These are phyloP conservation scores for Rhynchospora tenuis DNA, from an alignment of 176 grass and related monocot genomes.

Conservation along the genomic window DNA sequence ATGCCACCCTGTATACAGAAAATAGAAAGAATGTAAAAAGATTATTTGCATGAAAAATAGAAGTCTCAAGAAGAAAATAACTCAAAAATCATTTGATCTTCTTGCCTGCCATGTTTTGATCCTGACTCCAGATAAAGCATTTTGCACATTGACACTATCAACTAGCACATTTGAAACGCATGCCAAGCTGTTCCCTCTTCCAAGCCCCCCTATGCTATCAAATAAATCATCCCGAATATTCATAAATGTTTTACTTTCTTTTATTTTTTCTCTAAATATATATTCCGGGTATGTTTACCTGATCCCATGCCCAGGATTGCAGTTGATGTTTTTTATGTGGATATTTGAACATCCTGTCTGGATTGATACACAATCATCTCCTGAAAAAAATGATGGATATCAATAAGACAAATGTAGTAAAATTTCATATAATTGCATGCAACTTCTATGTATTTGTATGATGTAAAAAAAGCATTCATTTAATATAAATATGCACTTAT, in stretches of 20 bases:
- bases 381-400: slow-evolving; percentile 11
- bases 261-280: background rate
- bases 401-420: background rate
- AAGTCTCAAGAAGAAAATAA: background rate
- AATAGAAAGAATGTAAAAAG: background rate
- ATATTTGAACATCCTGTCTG: slow-evolving; percentile 74
- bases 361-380: slow-evolving; percentile 76
- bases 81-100: background rate
- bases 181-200: slow-evolving; percentile 52
- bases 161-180: slow-evolving; percentile 63
- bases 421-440: background rate
- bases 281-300: slow-evolving; percentile 23
- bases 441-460: background rate
- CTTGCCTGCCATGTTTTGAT: slow-evolving; percentile 86
- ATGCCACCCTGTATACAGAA: slow-evolving; percentile 45
- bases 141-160: slow-evolving; percentile 48
- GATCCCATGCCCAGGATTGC: slow-evolving; percentile 74
- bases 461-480: background rate
- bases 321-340: slow-evolving; percentile 50
- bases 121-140: slow-evolving; percentile 59
- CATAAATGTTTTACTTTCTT: background rate
- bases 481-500: background rate
- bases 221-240: background rate
- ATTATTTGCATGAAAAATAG: background rate
- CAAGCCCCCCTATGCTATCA: slow-evolving; percentile 57